Percentiles rank a stretch among this genome's conserved stretches.
These are phyloP conservation scores for Termitomyces sp. DNA, from an alignment of 768 basidiomycete species.

Conservation along the genomic window DNA sequence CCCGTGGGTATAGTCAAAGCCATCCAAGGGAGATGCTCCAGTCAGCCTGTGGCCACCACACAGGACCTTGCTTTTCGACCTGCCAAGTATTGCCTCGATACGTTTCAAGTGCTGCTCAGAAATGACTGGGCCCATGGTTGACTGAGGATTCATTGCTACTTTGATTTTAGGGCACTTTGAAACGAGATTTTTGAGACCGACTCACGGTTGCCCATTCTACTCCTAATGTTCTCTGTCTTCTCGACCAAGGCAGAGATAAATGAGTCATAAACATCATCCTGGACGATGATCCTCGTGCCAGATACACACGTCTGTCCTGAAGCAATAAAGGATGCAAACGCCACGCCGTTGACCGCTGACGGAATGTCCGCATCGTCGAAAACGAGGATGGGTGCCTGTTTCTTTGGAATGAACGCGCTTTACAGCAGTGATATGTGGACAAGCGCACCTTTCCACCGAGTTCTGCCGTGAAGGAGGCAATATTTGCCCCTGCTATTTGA, in stretches of 20 bases:
- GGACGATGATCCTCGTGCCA: conserved; percentile 78
- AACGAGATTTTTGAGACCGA: conserved; percentile 10
- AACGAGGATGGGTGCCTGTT: conserved; percentile 73
- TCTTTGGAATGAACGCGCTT: background rate
- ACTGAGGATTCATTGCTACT: conserved; percentile 63
- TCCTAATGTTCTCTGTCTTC: conserved; percentile 59
- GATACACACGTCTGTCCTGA: conserved; percentile 93
- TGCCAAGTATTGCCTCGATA: conserved; percentile 54
- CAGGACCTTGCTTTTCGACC: conserved; percentile 46
- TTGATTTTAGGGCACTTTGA: background rate
- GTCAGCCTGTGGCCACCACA: conserved; percentile 66
- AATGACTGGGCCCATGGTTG: conserved; percentile 81
- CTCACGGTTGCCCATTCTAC: conserved; percentile 78
- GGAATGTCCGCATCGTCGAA: conserved; percentile 75
- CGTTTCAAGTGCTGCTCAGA: conserved; percentile 60
- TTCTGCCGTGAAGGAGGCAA: conserved; percentile 78
- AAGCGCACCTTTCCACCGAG: conserved; percentile 76
- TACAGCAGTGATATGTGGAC: background rate
- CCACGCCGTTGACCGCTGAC: conserved; percentile 78
- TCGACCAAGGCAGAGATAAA: conserved; percentile 62
- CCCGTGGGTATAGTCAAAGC: conserved; percentile 66
- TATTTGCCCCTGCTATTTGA: conserved; percentile 66
- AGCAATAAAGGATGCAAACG: conserved; percentile 82
- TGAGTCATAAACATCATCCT: conserved; percentile 61
- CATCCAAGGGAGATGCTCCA: conserved; percentile 62